Base-by-base conservation (phyloP, 306 rosid species). In the Crotalaria pallida region DNA sequence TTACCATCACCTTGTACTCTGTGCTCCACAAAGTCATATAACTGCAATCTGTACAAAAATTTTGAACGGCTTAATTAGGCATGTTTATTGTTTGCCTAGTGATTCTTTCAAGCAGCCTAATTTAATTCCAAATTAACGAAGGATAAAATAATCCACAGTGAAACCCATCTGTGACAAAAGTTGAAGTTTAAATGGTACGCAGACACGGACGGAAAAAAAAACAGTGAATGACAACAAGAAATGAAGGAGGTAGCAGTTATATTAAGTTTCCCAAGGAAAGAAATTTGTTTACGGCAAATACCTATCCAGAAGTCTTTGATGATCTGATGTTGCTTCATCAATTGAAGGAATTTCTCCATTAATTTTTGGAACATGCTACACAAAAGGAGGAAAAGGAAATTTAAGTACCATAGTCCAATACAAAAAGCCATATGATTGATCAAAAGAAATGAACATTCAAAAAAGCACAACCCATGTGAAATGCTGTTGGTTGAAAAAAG, bases 341-440 rank as follows among this genome's bases (percentile, higher is more conserved):
- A 68, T 70, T 52, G 97, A 88, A 51, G 97, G 97, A 83, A 91
- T 91, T 78, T 91, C 96, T 51, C 97, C 97, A 62, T 91, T 91
- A 69, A 88, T 91, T 79, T 84, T 86, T 18, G 97, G 97, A 81
- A 91, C 84, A 80, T 88, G 97, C 97, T 91, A 81, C 51, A 61
- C 57, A 77, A 68, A 47, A 64, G 34, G 48, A 65, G 41, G 64
- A 57, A 56, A 60, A 36, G 15, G 49, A 58, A 61, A 33, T 22
- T 52, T 77, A 52, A 77, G 77, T 22, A 41, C 21, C 26, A 1
- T 17, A 19, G 36, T 71, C 41, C 19, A 41, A 49, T 15, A 57
- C 62, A 21, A 10, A 10, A 72, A 72, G 31, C 50, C 33, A 9
- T 69, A 27, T 49, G 10, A 50, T 19, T 16, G 48, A 59, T 60